Evolutionary conservation across 176 grass and related monocot genomes (phyloP), one percentile per base, ranked within the genome.

Genomic region (Triticum timopheevii): DNA sequence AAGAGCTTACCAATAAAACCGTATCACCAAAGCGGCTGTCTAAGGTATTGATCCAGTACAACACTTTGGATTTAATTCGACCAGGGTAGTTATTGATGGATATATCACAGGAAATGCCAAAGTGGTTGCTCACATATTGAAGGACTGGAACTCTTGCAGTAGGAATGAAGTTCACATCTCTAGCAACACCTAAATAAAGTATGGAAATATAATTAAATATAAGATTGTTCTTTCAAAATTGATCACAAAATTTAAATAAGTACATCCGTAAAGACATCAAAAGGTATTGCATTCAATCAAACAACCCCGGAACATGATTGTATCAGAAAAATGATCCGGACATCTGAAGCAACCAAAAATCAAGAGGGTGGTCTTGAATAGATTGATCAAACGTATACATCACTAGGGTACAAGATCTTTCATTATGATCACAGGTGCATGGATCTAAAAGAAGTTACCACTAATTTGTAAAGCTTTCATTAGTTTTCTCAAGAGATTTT

Each of bases 61-160:
- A 54, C 6, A 98, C 92, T 89, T 87, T 92, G 20, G 96, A 98
- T 83, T 98, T 98, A 31, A 89, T 83, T 79, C 66, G 73, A 85
- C 96, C 96, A 85, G 83, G 28, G 83, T 88, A 80, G 68, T 98
- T 98, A 73, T 95, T 23, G 23, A 98, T 61, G 30, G 93, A 98
- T 75, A 95, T 76, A 90, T 98, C 96, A 84, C 93, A 98, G 44
- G 92, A 92, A 77, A 95, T 92, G 36, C 88, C 87, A 74, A 85
- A 88, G 44, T 39, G 30, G 6, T 75, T 92, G 85, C 93, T 94
- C 50, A 91, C 71, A 65, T 88, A 98, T 54, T 84, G 87, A 90
- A 98, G 93, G 76, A 98, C 69, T 49, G 96, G 96, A 62, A 98
- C 93, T 89, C 93, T 95, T 73, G 96, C 92, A 54, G 81, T 30